These are phyloP conservation scores for Annulohypoxylon maeteangense DNA, from an alignment of 495 filamentous ascomycete species.

Conservation along the genomic window DNA sequence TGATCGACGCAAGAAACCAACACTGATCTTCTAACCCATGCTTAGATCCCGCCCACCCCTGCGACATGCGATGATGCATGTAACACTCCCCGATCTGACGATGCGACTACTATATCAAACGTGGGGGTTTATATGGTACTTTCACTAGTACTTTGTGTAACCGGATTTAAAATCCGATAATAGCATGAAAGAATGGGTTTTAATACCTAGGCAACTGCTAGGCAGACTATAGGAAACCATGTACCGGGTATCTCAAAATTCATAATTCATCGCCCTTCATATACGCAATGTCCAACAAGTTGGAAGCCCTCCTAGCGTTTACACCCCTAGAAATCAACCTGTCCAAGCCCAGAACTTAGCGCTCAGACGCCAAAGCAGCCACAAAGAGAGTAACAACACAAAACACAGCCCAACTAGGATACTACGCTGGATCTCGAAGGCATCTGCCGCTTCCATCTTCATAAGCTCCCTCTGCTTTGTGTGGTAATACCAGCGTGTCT, in stretches of 20 bases:
- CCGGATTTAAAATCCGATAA: not conserved
- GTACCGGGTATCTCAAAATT: not conserved
- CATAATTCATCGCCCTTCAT: not conserved
- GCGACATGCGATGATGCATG: slow-evolving; percentile 18
- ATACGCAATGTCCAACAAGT: not conserved
- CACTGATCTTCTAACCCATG: slow-evolving; percentile 13
- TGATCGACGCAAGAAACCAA: slow-evolving; percentile 17
- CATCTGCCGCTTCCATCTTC: slow-evolving; percentile 62
- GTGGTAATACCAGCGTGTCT: slow-evolving; percentile 57
- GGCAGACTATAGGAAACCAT: not conserved
- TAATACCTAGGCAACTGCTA: too few relatives aligned
- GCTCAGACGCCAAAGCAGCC: slow-evolving; percentile 47
- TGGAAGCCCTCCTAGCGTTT: not conserved
- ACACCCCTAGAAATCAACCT: slow-evolving; percentile 7
- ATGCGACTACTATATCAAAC: not conserved
- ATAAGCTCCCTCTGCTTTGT: slow-evolving; percentile 62
- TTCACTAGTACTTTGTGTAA: not conserved
- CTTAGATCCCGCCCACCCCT: not conserved
- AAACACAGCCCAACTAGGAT: slow-evolving; percentile 52
- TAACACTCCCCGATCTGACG: slow-evolving; percentile 15
- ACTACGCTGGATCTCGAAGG: slow-evolving; percentile 57
- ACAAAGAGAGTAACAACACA: slow-evolving; percentile 37
- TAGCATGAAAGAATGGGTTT: not conserved
- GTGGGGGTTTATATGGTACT: slow-evolving; percentile 14
- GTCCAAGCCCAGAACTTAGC: slow-evolving; percentile 16